Evolutionary conservation across 2,329 filamentous ascomycete species (phyloP).

Genomic region (Colletotrichum musicola): DNA sequence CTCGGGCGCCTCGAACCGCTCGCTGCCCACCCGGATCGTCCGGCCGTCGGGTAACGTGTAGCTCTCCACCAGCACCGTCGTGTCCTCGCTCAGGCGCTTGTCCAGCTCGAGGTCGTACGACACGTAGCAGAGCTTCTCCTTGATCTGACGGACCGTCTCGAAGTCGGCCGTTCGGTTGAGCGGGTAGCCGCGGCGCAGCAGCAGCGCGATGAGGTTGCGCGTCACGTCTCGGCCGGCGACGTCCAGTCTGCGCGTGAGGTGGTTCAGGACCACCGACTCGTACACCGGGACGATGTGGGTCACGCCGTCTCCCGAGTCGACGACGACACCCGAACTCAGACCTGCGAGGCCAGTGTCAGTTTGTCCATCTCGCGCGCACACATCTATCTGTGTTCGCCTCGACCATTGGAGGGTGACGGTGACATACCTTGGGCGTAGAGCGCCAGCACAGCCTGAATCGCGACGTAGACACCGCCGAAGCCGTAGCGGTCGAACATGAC

Average conservation of each 20-base stretch:
- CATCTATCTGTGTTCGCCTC: not conserved
- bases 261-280: slow-evolving; percentile 97
- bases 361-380: not conserved
- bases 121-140: slow-evolving; percentile 99
- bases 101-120: slow-evolving; percentile 98
- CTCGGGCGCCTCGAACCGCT: slow-evolving; percentile 97
- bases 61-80: slow-evolving; percentile 95
- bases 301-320: slow-evolving; percentile 97
- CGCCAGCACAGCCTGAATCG: slow-evolving; percentile 95
- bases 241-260: slow-evolving; percentile 92
- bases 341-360: slow-evolving; percentile 59
- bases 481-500: slow-evolving; percentile 99
- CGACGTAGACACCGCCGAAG: slow-evolving; percentile 97
- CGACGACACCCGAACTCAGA: slow-evolving; percentile 93
- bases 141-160: slow-evolving; percentile 98
- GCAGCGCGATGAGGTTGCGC: slow-evolving; percentile 95
- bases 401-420: not conserved
- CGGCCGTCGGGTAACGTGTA: slow-evolving; percentile 97
- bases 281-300: slow-evolving; percentile 99
- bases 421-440: slow-evolving; percentile 91
- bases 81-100: slow-evolving; percentile 96
- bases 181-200: slow-evolving; percentile 93
- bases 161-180: slow-evolving; percentile 99
- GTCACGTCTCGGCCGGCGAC: slow-evolving; percentile 97
- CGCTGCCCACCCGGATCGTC: slow-evolving; percentile 94